A percentile compares a stretch with the other conserved stretches of the same genome.
Conservation (phyloP, 2,329 filamentous ascomycete species). For the Trichoderma asperellum region DNA sequence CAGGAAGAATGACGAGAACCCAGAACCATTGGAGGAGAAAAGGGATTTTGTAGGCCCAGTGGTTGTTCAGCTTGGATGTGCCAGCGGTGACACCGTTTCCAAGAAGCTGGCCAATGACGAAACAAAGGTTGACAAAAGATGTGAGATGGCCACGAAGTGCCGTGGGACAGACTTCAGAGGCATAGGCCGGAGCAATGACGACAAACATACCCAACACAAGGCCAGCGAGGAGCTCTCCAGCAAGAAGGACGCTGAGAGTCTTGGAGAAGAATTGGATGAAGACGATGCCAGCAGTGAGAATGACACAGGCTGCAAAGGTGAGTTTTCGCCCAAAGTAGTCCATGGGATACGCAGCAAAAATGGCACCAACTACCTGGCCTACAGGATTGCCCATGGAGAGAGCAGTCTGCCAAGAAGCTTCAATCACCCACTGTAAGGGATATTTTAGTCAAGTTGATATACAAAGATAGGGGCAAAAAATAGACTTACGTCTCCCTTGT, state of each 20-base stretch:
- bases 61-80: slow-evolving; percentile 40
- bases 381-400: slow-evolving; percentile 59
- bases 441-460: neutral
- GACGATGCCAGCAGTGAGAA: slow-evolving; percentile 38
- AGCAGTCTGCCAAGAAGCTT: slow-evolving; percentile 52
- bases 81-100: slow-evolving; percentile 33
- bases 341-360: slow-evolving; percentile 53
- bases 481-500: slow-evolving; percentile 39
- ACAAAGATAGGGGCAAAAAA: neutral
- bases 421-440: slow-evolving; percentile 41
- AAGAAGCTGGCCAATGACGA: slow-evolving; percentile 46
- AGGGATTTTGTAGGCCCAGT: slow-evolving; percentile 62
- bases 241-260: slow-evolving; percentile 46
- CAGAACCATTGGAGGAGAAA: slow-evolving; percentile 19
- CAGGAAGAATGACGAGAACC: slow-evolving; percentile 9
- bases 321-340: slow-evolving; percentile 43
- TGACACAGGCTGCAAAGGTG: slow-evolving; percentile 56
- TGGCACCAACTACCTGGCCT: slow-evolving; percentile 60
- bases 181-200: slow-evolving; percentile 49
- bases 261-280: slow-evolving; percentile 42
- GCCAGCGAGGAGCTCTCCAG: slow-evolving; percentile 52
- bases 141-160: slow-evolving; percentile 48
- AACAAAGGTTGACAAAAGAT: slow-evolving; percentile 50
- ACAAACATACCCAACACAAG: slow-evolving; percentile 50
- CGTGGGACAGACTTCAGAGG: slow-evolving; percentile 49